Evolutionary conservation across 1,139 yeast species (phyloP), one percentile per base, ranked within the genome.

Genomic region (Kurtzmaniella natalensis): DNA sequence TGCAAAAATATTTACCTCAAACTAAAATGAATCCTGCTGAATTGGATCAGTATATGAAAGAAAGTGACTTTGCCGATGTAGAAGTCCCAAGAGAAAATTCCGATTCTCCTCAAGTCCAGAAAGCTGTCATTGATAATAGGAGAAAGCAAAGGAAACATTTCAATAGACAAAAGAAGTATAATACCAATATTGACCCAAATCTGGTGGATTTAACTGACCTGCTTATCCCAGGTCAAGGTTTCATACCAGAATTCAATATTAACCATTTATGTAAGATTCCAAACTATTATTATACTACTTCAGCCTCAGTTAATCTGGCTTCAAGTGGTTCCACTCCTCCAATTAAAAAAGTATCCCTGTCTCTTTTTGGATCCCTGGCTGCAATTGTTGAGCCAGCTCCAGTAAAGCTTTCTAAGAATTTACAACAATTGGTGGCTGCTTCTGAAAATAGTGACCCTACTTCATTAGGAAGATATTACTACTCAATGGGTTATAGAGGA

Each of bases 221-320:
- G 4, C 57, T 66, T 2, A 52, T 68, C 8, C 73, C 73, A 1
- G 75, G 75, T 1, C 72, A 67, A 45, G 75, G 75, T 1, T 63
- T 47, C 32, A 61, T 69, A 28, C 72, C 64, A 28, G 74, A 67
- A 41, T 69, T 69, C 42, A 65, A 58, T 38, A 58, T 69, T 8
- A 59, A 53, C 37, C 65, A 63, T 41, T 42, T 68, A 17, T 66
- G 73, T 47, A 66, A 62, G 40, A 69, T 67, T 8, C 72, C 73
- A 2, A 64, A 61, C 40, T 69, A 69, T 40, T 69, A 62, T 47
- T 52, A 63, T 27, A 57, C 65, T 10, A 58, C 53, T 18, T 40
- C 48, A n/a, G 41, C 46, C 19, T 25, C 35, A 2, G 32, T 26
- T 6, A 30, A 24, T 8, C 35, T 32, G 11, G 20, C 37, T 6